phyloP scores from a whole-genome alignment of 2,329 filamentous ascomycete species.

The Podosphaera aphanis region DNA sequence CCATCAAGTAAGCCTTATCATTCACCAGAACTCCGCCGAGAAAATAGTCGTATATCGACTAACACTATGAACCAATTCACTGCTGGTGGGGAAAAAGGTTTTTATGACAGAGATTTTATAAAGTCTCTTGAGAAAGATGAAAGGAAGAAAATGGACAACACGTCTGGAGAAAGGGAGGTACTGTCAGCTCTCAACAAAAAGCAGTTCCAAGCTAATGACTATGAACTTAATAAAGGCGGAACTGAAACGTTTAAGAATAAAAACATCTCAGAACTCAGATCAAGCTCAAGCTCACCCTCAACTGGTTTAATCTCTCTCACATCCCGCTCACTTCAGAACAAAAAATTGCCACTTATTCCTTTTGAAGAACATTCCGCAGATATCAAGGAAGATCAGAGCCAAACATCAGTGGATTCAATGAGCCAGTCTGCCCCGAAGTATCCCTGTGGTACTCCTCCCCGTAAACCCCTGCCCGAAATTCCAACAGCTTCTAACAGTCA shows the following conservation, averaged over 20 bases:
- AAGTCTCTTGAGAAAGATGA: constrained; percentile 4
- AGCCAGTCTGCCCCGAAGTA: not conserved
- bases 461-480: constrained; percentile 26
- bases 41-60: constrained; percentile 63
- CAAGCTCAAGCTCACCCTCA: not conserved
- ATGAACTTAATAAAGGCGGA: constrained; percentile 15
- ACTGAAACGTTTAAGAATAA: not conserved
- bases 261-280: not conserved
- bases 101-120: no score
- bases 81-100: constrained; percentile 21
- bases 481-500: not conserved
- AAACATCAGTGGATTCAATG: constrained; percentile 8
- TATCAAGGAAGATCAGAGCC: not conserved
- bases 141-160: constrained; percentile 16
- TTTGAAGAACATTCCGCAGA: not conserved
- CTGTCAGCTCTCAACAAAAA: constrained; percentile 15
- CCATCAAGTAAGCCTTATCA: constrained; percentile 49
- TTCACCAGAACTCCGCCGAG: constrained; percentile 53
- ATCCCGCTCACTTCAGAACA: not conserved
- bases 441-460: constrained; percentile 16
- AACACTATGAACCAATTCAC: constrained; percentile 62
- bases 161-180: constrained; percentile 13
- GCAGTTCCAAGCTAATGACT: constrained; percentile 16
- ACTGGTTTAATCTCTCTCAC: not conserved
- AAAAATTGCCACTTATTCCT: not conserved